A percentile compares a stretch with the other conserved stretches of the same genome.
phyloP scores from a whole-genome alignment of 164 flowering plant species.

The Tinospora cordifolia region DNA sequence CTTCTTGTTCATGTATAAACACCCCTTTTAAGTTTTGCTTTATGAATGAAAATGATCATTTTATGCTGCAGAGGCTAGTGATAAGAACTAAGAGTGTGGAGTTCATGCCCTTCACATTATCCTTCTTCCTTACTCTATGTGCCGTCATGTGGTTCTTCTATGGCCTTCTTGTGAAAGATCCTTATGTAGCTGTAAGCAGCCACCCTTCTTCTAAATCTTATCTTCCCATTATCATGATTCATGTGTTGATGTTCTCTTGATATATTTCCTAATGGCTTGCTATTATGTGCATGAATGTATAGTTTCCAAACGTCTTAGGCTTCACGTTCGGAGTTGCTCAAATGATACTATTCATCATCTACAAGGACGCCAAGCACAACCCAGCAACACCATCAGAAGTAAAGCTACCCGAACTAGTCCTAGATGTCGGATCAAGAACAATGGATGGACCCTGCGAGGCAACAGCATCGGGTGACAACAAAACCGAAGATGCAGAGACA shows the following conservation, averaged over 20 bases:
- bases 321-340: conserved; percentile 51
- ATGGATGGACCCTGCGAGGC: neutral
- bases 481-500: neutral
- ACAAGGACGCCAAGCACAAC: conserved; percentile 25
- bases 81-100: conserved; percentile 69
- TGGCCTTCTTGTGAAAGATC: conserved; percentile 48
- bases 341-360: conserved; percentile 49
- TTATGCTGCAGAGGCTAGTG: conserved; percentile 48
- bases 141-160: conserved; percentile 73
- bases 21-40: too few relatives aligned
- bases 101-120: conserved; percentile 60
- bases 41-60: too few relatives aligned
- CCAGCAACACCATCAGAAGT: conserved; percentile 18
- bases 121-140: conserved; percentile 54
- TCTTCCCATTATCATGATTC: neutral
- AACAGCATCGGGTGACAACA: neutral
- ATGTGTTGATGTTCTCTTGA: neutral
- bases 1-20: too few relatives aligned
- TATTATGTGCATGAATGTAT: neutral
- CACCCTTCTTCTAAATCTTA: neutral
- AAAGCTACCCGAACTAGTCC: conserved; percentile 22
- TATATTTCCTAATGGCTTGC: neutral
- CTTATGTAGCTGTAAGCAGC: conserved; percentile 51
- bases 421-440: neutral
- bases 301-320: conserved; percentile 63